These are phyloP conservation scores for Mallotus repandus DNA, from an alignment of 441 rosid genomes.

Conservation along the genomic window DNA sequence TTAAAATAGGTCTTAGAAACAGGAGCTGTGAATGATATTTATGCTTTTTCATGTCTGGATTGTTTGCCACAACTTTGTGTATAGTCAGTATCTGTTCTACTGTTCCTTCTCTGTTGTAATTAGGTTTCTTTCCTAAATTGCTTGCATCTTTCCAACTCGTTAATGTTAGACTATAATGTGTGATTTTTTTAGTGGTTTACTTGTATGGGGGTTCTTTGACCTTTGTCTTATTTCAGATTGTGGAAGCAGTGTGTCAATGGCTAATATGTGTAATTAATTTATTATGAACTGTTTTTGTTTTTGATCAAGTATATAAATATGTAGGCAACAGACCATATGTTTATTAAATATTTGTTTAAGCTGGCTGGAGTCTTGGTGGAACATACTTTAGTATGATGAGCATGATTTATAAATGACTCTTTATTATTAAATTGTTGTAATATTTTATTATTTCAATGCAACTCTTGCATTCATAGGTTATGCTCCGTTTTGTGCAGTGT, in stretches of 20 bases:
- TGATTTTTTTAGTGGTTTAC: not conserved
- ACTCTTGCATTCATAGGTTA: constrained; percentile 10
- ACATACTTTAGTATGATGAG: not conserved
- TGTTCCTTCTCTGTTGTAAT: not conserved
- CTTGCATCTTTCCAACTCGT: not conserved
- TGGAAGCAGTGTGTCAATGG: not conserved
- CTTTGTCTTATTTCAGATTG: not conserved
- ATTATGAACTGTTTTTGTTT: not conserved
- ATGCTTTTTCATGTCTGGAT: too few relatives aligned
- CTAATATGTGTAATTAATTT: not conserved
- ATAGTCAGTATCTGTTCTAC: not conserved
- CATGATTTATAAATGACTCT: not conserved
- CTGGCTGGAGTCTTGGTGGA: not conserved
- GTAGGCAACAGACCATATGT: not conserved
- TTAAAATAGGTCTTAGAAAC: too few relatives aligned
- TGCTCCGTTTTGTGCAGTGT: constrained; percentile 50
- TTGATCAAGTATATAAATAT: not conserved
- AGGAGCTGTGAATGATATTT: not conserved
- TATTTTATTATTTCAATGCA: too few relatives aligned
- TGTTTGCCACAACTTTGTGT: not conserved
- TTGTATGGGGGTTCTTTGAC: not conserved
- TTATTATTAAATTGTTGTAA: too few relatives aligned
- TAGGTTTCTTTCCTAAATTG: not conserved
- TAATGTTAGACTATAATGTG: not conserved
- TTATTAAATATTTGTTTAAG: not conserved